phyloP scores from a whole-genome alignment of 805 yeast genomes.

The Ogataea methylovora region DNA sequence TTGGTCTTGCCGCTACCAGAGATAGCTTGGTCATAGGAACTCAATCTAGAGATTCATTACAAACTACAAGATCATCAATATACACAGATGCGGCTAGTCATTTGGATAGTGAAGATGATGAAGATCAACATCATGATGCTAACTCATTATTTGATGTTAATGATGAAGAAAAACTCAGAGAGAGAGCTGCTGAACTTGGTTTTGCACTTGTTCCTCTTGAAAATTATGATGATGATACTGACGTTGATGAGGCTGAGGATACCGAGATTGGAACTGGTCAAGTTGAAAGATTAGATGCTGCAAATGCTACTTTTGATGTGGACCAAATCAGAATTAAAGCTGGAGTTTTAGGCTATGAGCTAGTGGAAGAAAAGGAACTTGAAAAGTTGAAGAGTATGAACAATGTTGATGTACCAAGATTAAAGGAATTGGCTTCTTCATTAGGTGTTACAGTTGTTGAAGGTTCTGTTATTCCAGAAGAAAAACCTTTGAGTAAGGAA shows the following conservation, averaged over 20 bases:
- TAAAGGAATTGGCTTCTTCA: constrained; percentile 15
- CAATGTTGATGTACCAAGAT: constrained; percentile 4
- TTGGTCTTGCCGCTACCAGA: too few relatives aligned
- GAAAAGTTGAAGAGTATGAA: constrained; percentile 4
- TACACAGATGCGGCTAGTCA: constrained; percentile 13
- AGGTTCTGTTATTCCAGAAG: neutral
- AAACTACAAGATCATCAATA: too few relatives aligned
- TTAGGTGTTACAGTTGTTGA: constrained; percentile 11
- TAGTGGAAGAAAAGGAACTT: constrained; percentile 8
- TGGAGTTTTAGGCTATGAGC: constrained; percentile 11
- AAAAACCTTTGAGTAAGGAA: constrained; percentile 1
- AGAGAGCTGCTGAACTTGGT: constrained; percentile 27
- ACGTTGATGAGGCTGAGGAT: constrained; percentile 3
- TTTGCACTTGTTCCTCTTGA: constrained; percentile 25
- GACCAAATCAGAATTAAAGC: constrained; percentile 10
- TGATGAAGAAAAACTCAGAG: constrained; percentile 23
- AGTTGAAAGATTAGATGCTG: constrained; percentile 5
- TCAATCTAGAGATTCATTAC: too few relatives aligned
- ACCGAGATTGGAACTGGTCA: constrained; percentile 1
- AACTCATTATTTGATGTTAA: constrained; percentile 9
- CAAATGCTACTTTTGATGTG: constrained; percentile 1
- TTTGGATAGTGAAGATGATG: constrained; percentile 6
- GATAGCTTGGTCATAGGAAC: too few relatives aligned
- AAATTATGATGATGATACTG: constrained; percentile 15
- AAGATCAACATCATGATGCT: constrained; percentile 3